These are phyloP conservation scores for Perkinsus marinus DNA, from an alignment of 169 alveolate species.

Conservation along the genomic window DNA sequence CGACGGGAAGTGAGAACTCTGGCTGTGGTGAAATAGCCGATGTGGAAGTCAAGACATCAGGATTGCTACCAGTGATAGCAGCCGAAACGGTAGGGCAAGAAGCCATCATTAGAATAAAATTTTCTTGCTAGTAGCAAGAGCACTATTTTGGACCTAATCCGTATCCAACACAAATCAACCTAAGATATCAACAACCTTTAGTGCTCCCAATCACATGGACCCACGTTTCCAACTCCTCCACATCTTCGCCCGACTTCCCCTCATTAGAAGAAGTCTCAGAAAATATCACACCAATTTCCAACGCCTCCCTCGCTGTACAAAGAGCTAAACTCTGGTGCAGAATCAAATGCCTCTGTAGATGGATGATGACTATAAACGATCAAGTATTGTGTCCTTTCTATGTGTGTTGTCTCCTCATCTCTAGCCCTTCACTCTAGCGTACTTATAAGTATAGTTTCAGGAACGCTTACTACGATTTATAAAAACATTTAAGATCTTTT, in stretches of 20 bases:
- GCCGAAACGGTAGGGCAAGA: no score
- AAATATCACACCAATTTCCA: not conserved
- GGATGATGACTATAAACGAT: no score
- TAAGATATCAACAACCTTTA: not conserved
- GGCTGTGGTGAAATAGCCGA: not conserved
- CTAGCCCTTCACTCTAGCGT: no score
- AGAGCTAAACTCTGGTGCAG: not conserved
- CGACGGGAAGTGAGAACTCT: not conserved
- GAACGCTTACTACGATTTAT: no score
- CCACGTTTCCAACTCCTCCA: not conserved
- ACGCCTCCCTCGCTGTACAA: not conserved
- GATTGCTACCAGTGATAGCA: no score
- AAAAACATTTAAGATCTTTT: no score
- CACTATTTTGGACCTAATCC: not conserved
- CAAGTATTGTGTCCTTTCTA: no score
- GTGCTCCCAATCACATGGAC: not conserved
- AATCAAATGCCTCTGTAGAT: no score
- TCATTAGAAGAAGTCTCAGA: not conserved
- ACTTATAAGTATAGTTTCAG: no score
- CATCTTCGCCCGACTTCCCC: not conserved
- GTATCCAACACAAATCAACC: not conserved
- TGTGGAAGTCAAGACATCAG: not conserved
- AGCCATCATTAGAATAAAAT: not conserved
- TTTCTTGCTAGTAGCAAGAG: not conserved
- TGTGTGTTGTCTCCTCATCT: no score